A percentile compares a stretch with the other conserved stretches of the same genome.
These are phyloP conservation scores for Lactarius pseudohatsudake DNA, from an alignment of 768 basidiomycete species.

Conservation along the genomic window DNA sequence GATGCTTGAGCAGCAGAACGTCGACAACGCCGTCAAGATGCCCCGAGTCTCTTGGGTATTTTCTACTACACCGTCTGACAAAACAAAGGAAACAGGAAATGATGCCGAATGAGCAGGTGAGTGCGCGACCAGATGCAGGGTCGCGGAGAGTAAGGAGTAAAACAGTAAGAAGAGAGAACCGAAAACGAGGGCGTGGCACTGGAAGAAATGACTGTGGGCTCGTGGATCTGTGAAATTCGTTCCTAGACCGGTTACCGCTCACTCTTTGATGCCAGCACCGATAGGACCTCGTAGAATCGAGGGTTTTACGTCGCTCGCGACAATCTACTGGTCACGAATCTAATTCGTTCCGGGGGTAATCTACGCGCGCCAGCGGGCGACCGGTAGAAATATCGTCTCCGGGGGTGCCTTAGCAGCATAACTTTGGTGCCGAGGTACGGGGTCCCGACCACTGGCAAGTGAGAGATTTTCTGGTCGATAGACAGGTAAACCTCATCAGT, in stretches of 20 bases:
- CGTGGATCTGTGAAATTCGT: too few relatives aligned
- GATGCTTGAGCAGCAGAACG: slow-evolving; percentile 9
- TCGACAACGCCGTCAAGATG: background rate
- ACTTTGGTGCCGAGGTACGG: background rate
- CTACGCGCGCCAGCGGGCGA: background rate
- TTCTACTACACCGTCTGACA: background rate
- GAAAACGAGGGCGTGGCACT: background rate
- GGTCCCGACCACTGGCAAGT: background rate
- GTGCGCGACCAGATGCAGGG: too few relatives aligned
- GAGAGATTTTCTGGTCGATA: background rate
- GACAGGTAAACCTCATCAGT: background rate
- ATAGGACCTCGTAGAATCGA: too few relatives aligned
- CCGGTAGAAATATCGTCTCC: background rate
- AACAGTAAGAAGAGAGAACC: background rate
- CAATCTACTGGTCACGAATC: too few relatives aligned
- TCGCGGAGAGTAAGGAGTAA: slow-evolving; percentile 10
- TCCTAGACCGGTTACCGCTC: background rate
- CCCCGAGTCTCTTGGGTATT: background rate
- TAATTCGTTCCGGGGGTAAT: background rate
- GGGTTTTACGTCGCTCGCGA: too few relatives aligned
- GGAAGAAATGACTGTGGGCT: background rate
- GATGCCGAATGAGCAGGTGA: background rate
- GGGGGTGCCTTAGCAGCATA: background rate
- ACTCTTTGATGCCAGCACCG: too few relatives aligned
- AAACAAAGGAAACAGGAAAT: slow-evolving; percentile 9